Percentiles rank a stretch among this genome's conserved stretches.
phyloP scores from a whole-genome alignment of 2,329 filamentous ascomycete species.

The Colletotrichum salicis region DNA sequence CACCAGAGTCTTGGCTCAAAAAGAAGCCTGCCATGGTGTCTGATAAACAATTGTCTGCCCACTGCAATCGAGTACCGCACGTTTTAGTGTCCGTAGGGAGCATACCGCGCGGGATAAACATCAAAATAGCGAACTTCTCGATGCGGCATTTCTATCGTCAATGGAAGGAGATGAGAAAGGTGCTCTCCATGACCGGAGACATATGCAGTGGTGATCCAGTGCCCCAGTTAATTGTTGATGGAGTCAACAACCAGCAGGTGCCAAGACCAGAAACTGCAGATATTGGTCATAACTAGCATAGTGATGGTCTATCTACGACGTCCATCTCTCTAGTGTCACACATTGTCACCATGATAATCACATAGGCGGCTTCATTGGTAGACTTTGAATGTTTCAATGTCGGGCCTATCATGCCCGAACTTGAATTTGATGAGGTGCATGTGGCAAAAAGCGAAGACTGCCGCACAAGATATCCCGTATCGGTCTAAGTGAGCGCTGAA shows the following conservation, averaged over 20 bases:
- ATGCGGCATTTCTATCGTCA: not conserved
- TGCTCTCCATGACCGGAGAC: not conserved
- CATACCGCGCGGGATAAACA: not conserved
- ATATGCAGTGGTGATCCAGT: not conserved
- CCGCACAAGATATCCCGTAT: not conserved
- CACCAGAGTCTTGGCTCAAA: not conserved
- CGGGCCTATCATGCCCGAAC: not conserved
- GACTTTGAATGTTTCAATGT: not conserved
- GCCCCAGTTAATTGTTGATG: not conserved
- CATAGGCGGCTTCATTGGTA: not conserved
- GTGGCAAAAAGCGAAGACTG: not conserved
- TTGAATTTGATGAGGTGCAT: not conserved
- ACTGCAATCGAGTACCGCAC: not conserved
- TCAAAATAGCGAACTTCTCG: not conserved
- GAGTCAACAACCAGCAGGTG: not conserved
- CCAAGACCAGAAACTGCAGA: not conserved
- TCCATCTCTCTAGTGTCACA: not conserved
- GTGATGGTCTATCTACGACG: not conserved
- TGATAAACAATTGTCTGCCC: not conserved
- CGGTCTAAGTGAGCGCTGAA: not conserved
- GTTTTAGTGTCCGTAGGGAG: not conserved
- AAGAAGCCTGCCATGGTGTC: not conserved
- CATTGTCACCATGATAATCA: not conserved
- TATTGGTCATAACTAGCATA: not conserved
- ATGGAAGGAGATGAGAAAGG: not conserved